Percentiles rank a stretch among this genome's conserved stretches.
Conservation (phyloP, 2,329 filamentous ascomycete species). For the Ophiosphaerella herpotricha region DNA sequence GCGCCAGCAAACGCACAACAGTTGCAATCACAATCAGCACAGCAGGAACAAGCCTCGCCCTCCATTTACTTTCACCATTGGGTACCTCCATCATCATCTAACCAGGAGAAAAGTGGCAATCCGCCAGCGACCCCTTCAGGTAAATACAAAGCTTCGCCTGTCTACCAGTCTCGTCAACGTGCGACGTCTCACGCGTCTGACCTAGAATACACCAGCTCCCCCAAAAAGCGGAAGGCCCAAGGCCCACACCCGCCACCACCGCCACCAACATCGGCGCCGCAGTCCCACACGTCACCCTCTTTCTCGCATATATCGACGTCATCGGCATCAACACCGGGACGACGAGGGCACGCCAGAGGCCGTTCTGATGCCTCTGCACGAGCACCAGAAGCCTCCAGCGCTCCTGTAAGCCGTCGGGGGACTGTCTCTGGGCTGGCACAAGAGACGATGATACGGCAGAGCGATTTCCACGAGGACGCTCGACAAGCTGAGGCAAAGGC, state of each 20-base stretch:
- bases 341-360: conserved; percentile 66
- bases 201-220: conserved; percentile 72
- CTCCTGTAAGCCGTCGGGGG: conserved; percentile 39
- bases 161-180: conserved; percentile 53
- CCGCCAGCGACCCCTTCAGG: conserved; percentile 76
- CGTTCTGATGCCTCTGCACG: conserved; percentile 64
- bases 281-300: conserved; percentile 53
- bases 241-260: conserved; percentile 58
- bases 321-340: conserved; percentile 59
- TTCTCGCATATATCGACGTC: conserved; percentile 63
- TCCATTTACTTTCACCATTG: conserved; percentile 92
- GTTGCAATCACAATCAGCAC: conserved; percentile 55
- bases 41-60: conserved; percentile 68
- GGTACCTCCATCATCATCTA: conserved; percentile 73
- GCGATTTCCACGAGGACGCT: conserved; percentile 30
- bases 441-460: conserved; percentile 32
- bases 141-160: conserved; percentile 53
- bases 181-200: conserved; percentile 55
- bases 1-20: conserved; percentile 48
- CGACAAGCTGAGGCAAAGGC: conserved; percentile 29
- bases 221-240: conserved; percentile 81
- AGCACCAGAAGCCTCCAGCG: conserved; percentile 35
- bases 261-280: conserved; percentile 55
- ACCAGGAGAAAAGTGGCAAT: conserved; percentile 62
- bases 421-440: conserved; percentile 40